Evolutionary conservation across 768 basidiomycete genomes (phyloP).

Genomic region (Rubroboletus pulcherrimus): DNA sequence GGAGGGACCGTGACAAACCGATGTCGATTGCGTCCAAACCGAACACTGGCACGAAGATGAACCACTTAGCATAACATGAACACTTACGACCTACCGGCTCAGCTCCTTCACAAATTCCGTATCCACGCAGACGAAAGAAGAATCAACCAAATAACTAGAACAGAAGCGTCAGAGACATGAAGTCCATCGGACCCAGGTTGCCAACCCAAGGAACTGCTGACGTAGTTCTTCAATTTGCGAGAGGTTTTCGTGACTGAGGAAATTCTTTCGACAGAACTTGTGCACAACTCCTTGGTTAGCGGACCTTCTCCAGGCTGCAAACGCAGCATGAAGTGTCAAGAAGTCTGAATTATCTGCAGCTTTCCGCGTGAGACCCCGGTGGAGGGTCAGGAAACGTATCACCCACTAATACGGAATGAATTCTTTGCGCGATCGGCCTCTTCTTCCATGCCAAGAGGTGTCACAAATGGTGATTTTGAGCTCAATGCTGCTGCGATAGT

Average conservation of each 20-base stretch:
- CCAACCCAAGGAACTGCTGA: slow-evolving; percentile 78
- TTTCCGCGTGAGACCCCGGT: neutral
- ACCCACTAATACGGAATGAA: slow-evolving; percentile 70
- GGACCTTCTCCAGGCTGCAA: slow-evolving; percentile 78
- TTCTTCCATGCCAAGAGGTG: slow-evolving; percentile 82
- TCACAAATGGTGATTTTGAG: slow-evolving; percentile 89
- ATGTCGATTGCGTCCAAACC: slow-evolving; percentile 69
- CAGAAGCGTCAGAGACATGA: slow-evolving; percentile 1
- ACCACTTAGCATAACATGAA: neutral
- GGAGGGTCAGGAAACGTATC: neutral
- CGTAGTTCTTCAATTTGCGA: slow-evolving; percentile 96
- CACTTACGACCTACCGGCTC: slow-evolving; percentile 43
- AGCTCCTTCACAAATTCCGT: slow-evolving; percentile 64
- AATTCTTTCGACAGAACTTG: slow-evolving; percentile 78
- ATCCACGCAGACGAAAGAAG: slow-evolving; percentile 74
- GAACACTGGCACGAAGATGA: slow-evolving; percentile 46
- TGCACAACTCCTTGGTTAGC: slow-evolving; percentile 57
- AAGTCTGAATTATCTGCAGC: slow-evolving; percentile 88
- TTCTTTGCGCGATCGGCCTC: slow-evolving; percentile 84
- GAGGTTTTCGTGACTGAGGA: slow-evolving; percentile 86
- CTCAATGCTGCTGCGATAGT: slow-evolving; percentile 93
- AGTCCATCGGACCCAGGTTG: neutral
- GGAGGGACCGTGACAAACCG: slow-evolving; percentile 75
- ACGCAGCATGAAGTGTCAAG: slow-evolving; percentile 87
- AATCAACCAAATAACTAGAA: slow-evolving; percentile 80